phyloP scores from a whole-genome alignment of 1,284 basidiomycete genomes.

The Volvariella volvacea region DNA sequence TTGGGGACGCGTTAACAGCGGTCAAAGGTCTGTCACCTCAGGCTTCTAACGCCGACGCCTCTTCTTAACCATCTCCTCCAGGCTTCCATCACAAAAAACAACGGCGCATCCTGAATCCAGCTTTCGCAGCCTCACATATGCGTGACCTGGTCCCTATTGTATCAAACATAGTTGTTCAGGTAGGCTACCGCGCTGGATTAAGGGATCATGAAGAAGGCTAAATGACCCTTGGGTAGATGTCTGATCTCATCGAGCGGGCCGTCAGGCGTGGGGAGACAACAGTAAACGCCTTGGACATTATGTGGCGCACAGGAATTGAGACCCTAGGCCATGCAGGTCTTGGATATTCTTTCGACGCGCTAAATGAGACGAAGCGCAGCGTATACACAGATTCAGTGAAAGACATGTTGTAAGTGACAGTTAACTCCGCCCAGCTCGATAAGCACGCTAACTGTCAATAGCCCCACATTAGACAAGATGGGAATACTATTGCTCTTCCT shows the following conservation, averaged over 20 bases:
- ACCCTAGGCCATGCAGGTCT: constrained; percentile 31
- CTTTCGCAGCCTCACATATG: constrained; percentile 26
- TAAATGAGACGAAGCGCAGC: constrained; percentile 17
- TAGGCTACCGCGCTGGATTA: neutral
- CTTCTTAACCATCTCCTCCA: constrained; percentile 5
- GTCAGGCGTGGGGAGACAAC: no score
- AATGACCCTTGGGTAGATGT: no score
- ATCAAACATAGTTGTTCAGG: no score
- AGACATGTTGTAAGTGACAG: constrained; percentile 16
- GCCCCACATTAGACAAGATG: neutral
- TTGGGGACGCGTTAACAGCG: constrained; percentile 1
- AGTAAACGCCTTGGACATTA: constrained; percentile 22
- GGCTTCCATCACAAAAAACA: constrained; percentile 23
- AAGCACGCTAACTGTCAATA: neutral
- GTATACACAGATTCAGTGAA: constrained; percentile 22
- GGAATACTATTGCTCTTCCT: neutral
- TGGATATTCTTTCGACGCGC: constrained; percentile 30
- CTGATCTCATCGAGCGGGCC: no score
- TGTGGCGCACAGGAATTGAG: constrained; percentile 33
- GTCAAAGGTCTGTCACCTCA: neutral
- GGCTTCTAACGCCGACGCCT: neutral
- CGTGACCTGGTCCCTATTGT: constrained; percentile 16
- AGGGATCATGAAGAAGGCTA: no score
- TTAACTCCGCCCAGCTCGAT: no score
- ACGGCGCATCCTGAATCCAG: constrained; percentile 25